phyloP scores from a whole-genome alignment of 1,139 yeast species.

The Debaryomyces nepalensis region DNA sequence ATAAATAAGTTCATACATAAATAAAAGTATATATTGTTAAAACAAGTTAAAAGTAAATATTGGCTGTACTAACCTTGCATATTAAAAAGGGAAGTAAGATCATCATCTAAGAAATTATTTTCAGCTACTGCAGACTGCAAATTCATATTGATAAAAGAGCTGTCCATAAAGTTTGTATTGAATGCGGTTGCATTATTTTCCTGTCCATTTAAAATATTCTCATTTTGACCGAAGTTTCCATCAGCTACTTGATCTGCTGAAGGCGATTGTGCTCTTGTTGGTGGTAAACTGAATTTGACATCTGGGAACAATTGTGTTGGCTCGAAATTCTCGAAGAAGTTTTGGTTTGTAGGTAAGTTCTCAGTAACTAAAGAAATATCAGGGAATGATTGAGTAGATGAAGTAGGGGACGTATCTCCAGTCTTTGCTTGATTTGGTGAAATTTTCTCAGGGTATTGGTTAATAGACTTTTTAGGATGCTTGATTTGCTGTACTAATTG shows the following conservation, averaged over 20 bases:
- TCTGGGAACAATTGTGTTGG: slow-evolving; percentile 56
- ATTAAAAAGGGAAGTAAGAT: slow-evolving; percentile 38
- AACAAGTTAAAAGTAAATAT: no score
- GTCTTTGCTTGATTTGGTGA: slow-evolving; percentile 18
- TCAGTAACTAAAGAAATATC: slow-evolving; percentile 54
- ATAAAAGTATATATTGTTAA: slow-evolving; percentile 1
- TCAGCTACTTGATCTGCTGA: slow-evolving; percentile 10
- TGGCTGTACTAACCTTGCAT: slow-evolving; percentile 20
- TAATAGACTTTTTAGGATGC: slow-evolving; percentile 18
- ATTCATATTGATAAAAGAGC: slow-evolving; percentile 50
- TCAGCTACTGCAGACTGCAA: slow-evolving; percentile 48
- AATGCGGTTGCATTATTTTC: slow-evolving; percentile 20
- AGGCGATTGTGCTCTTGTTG: slow-evolving; percentile 47
- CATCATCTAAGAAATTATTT: slow-evolving; percentile 37
- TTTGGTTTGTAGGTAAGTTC: slow-evolving; percentile 42
- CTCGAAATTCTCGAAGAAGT: slow-evolving; percentile 52
- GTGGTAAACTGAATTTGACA: slow-evolving; percentile 37
- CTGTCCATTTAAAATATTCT: slow-evolving; percentile 20
- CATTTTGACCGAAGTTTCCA: background rate
- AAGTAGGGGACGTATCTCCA: slow-evolving; percentile 41
- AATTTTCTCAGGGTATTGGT: slow-evolving; percentile 8
- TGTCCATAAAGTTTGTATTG: slow-evolving; percentile 50
- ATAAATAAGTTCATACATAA: slow-evolving; percentile 1
- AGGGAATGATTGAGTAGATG: slow-evolving; percentile 49
- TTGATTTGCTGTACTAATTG: slow-evolving; percentile 39